Evolutionary conservation across 2,329 filamentous ascomycete species (phyloP), one percentile per base, ranked within the genome.

Genomic region (Cytospora chrysosperma): DNA sequence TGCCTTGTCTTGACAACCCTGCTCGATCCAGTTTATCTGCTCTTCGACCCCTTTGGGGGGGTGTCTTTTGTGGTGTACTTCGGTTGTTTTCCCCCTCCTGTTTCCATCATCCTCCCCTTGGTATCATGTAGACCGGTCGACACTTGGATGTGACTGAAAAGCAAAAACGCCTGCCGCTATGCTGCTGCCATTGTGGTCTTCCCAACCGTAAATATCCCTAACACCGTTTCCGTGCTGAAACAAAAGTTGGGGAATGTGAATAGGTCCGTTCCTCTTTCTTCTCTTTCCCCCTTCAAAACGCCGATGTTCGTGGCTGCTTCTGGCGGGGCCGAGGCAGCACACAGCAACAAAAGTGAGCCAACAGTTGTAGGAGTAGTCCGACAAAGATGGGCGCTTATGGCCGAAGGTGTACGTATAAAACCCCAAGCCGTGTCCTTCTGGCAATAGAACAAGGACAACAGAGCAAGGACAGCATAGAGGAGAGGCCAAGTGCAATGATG

Each of bases 161-260:
- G 21, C 52, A 57, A 51, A 28, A 63, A 65, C 63, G 63, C 63
- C 63, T 59, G 56, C 63, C 63, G 63, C 63, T 65, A 65, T 65
- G 63, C 63, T 60, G 47, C 55, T 56, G n/a, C 56, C 28, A 56
- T n/a, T 26, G 32, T 17, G 32, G 32, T 34, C 32, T 21, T 56
- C 53, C 47, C 50, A 51, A 13, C 51, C 47, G 26, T 53, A 34
- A n/a, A 50, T 61, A 55, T 61, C 17, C 55, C 27, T 32, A 62
- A 62, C 61, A 62, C 61, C 61, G 21, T 21, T 47, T 47, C n/a
- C 24, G 21, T 30, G 37, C 24, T 34, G 37, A 40, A 34, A 49
- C 49, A 32, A 40, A 40, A 37, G 21, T 21, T 15, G 28, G 50
- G 17, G n/a, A 49, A 54, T 49, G 30, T 32, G 15, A 54, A 49